A percentile compares a stretch with the other conserved stretches of the same genome.
These are phyloP conservation scores for Penicillium sp. DNA, from an alignment of 2,329 filamentous ascomycete species.

Conservation along the genomic window DNA sequence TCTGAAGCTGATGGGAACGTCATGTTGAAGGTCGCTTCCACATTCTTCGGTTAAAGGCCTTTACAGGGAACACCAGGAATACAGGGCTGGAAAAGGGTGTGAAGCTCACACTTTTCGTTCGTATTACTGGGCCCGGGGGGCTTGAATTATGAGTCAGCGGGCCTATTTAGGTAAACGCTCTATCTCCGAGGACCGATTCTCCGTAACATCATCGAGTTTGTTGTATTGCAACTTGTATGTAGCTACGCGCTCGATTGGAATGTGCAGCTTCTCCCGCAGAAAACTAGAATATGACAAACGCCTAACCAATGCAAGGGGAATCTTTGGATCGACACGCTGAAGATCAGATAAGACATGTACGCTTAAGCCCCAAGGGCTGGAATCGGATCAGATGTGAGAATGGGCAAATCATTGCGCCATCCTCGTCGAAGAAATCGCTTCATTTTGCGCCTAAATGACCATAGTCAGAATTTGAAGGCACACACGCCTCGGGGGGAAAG, in stretches of 20 bases:
- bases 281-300: not conserved
- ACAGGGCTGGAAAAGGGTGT: not conserved
- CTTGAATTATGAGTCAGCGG: not conserved
- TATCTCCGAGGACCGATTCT: conserved; percentile 1
- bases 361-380: not conserved
- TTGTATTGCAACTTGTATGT: too few species aligned
- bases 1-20: conserved; percentile 22
- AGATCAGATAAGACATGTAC: not conserved
- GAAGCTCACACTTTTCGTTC: not conserved
- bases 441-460: not conserved
- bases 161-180: not conserved
- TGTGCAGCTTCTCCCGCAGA: not conserved
- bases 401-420: conserved; percentile 8
- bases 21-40: not conserved
- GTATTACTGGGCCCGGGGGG: not conserved
- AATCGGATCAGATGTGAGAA: conserved; percentile 4
- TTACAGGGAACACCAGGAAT: not conserved
- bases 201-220: too few species aligned
- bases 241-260: too few species aligned
- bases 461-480: not conserved
- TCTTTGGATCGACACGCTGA: not conserved
- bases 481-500: not conserved
- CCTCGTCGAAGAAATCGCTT: conserved; percentile 9
- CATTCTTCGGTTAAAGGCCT: not conserved
- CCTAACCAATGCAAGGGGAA: not conserved